Conservation (phyloP, 2,329 filamentous ascomycete genomes). For the Niveomyces coronatus region DNA sequence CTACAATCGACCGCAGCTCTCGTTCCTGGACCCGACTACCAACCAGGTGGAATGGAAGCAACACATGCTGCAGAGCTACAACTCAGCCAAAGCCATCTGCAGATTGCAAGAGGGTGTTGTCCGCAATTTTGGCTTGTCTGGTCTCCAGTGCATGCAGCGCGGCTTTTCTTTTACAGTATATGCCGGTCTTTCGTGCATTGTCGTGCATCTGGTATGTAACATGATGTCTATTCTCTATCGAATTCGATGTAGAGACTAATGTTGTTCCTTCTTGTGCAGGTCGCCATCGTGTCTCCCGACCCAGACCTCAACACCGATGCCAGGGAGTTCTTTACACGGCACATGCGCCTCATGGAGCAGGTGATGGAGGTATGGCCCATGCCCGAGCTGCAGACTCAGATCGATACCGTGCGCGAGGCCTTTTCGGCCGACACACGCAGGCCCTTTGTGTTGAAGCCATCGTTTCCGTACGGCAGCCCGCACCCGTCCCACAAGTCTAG, state of each 20-base stretch:
- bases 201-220: constrained; percentile 74
- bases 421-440: constrained; percentile 81
- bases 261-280: constrained; percentile 38
- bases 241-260: not conserved
- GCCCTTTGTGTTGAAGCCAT: constrained; percentile 80
- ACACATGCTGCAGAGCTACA: constrained; percentile 79
- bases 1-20: constrained; percentile 77
- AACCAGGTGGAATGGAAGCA: constrained; percentile 72
- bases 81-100: constrained; percentile 75
- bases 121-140: constrained; percentile 64
- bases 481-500: constrained; percentile 52
- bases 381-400: constrained; percentile 81
- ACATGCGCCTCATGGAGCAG: constrained; percentile 87
- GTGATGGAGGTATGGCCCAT: constrained; percentile 78
- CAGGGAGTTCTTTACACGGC: constrained; percentile 78
- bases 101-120: constrained; percentile 77
- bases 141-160: constrained; percentile 82
- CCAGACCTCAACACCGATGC: constrained; percentile 78
- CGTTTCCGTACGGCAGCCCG: constrained; percentile 79
- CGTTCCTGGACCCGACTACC: constrained; percentile 61
- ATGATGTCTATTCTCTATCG: not conserved
- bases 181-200: constrained; percentile 78
- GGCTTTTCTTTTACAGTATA: constrained; percentile 97
- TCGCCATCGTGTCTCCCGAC: constrained; percentile 87
- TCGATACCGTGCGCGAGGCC: constrained; percentile 78